A percentile compares a stretch with the other conserved stretches of the same genome.
phyloP scores from a whole-genome alignment of 192 early-diverging fungal genomes.

The Backusella luteola region DNA sequence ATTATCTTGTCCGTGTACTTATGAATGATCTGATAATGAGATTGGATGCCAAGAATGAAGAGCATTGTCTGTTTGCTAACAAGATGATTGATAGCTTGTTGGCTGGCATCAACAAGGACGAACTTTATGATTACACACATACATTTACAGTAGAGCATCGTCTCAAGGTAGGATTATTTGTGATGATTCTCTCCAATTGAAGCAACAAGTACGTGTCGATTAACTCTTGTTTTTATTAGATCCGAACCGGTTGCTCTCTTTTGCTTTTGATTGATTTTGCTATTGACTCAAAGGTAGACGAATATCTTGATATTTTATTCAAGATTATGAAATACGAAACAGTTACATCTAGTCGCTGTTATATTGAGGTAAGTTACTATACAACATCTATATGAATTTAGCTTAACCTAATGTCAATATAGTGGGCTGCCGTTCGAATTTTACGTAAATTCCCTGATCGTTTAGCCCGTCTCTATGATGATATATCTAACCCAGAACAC shows the following conservation, averaged over 20 bases:
- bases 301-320: slow-evolving; percentile 31
- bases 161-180: slow-evolving; percentile 19
- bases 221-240: slow-evolving; percentile 14
- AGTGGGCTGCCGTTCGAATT: slow-evolving; percentile 28
- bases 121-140: slow-evolving; percentile 20
- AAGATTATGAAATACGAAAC: slow-evolving; percentile 41
- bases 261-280: slow-evolving; percentile 46
- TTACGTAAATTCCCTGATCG: slow-evolving; percentile 19
- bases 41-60: slow-evolving; percentile 25
- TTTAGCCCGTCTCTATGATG: slow-evolving; percentile 13
- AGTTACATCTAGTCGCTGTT: slow-evolving; percentile 41
- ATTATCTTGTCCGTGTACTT: slow-evolving; percentile 52
- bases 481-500: slow-evolving; percentile 31
- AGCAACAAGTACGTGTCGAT: background rate
- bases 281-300: slow-evolving; percentile 4
- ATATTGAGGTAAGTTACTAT: slow-evolving; percentile 40
- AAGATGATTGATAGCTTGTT: slow-evolving; percentile 18
- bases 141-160: slow-evolving; percentile 24
- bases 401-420: background rate
- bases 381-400: background rate
- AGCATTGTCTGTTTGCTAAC: slow-evolving; percentile 35
- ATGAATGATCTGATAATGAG: slow-evolving; percentile 46
- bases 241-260: slow-evolving; percentile 46
- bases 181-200: no score
- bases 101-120: background rate